phyloP scores from a whole-genome alignment of 148 eudicot genomes.

The Selenicereus undatus region DNA sequence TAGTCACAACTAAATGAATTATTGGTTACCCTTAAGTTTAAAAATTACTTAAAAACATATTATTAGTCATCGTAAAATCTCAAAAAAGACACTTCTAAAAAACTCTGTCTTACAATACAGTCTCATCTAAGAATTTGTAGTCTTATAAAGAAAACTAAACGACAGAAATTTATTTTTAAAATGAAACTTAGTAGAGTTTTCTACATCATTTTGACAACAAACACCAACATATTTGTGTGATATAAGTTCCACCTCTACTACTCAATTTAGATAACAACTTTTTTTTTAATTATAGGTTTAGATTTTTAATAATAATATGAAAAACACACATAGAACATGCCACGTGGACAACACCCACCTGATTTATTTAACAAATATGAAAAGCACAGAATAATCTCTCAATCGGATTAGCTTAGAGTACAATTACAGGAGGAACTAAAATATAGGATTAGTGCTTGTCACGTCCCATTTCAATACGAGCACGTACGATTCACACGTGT shows the following conservation, averaged over 20 bases:
- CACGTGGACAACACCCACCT: neutral
- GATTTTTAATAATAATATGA: neutral
- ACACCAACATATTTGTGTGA: neutral
- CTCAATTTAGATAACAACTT: neutral
- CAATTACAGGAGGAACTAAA: conserved; percentile 1
- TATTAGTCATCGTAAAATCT: too few species aligned
- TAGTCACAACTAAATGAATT: too few species aligned
- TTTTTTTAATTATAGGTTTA: neutral
- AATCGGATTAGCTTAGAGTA: neutral
- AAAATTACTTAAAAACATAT: too few species aligned
- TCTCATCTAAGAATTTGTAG: too few species aligned
- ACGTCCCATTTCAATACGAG: conserved; percentile 3
- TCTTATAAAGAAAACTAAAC: neutral
- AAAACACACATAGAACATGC: neutral
- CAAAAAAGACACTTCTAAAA: too few species aligned
- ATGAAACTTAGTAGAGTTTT: neutral
- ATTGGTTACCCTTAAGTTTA: too few species aligned
- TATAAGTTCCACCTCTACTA: neutral
- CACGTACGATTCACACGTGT: conserved; percentile 38
- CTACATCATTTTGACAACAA: neutral
- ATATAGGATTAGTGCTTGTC: neutral
- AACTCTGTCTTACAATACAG: too few species aligned
- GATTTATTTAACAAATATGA: neutral
- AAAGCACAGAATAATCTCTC: neutral
- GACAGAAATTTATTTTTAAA: neutral